Percentiles rank a stretch among this genome's conserved stretches.
Conservation (phyloP, 768 basidiomycete species). For the Lyophyllum decastes region DNA sequence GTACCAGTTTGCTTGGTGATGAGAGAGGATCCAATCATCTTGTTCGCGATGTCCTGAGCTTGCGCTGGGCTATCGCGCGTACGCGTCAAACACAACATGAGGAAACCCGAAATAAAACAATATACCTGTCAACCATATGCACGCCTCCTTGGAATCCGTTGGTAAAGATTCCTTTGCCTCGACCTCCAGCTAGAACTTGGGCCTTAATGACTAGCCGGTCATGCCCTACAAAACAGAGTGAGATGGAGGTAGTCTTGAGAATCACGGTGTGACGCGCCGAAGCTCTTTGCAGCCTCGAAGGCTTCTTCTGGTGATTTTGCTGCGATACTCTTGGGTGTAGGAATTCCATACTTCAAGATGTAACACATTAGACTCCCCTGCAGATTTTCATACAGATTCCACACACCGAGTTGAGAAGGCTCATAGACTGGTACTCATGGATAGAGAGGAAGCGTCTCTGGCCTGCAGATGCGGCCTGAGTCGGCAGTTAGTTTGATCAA, state of each 20-base stretch:
- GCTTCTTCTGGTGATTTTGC: slow-evolving; percentile 92
- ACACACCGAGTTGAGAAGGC: slow-evolving; percentile 87
- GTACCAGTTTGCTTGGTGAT: slow-evolving; percentile 99
- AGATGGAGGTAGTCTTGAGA: slow-evolving; percentile 8
- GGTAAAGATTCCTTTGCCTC: slow-evolving; percentile 97
- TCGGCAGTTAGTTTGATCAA: slow-evolving; percentile 10
- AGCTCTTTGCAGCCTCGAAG: slow-evolving; percentile 83
- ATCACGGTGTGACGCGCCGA: slow-evolving; percentile 53
- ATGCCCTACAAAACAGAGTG: slow-evolving; percentile 45
- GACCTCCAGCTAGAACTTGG: slow-evolving; percentile 97
- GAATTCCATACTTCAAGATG: slow-evolving; percentile 81
- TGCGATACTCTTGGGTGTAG: slow-evolving; percentile 87
- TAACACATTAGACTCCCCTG: neutral
- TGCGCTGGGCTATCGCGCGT: slow-evolving; percentile 66
- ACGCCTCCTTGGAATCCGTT: slow-evolving; percentile 98
- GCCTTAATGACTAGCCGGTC: slow-evolving; percentile 94
- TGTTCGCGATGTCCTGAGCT: slow-evolving; percentile 80
- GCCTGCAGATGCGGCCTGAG: slow-evolving; percentile 67
- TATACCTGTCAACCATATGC: slow-evolving; percentile 85
- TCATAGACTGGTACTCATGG: slow-evolving; percentile 98
- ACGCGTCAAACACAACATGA: neutral
- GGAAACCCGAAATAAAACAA: slow-evolving; percentile 4
- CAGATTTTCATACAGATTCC: neutral
- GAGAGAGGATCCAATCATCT: slow-evolving; percentile 94
- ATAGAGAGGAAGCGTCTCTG: slow-evolving; percentile 94